phyloP scores from a whole-genome alignment of 192 early-diverging fungal genomes.

The Gryganskiella cystojenkinii region DNA sequence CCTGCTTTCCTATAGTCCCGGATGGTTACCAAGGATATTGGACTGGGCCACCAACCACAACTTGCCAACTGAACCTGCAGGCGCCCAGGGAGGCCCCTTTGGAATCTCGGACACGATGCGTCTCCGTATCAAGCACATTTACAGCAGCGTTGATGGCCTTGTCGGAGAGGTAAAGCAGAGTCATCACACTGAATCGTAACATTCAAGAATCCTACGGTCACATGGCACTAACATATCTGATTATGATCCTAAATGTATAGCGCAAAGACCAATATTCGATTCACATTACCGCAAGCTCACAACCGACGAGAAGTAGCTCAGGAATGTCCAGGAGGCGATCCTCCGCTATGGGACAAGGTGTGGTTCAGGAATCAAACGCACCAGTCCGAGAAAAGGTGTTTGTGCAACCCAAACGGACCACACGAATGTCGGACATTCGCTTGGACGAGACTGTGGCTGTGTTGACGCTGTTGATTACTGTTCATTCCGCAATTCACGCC shows the following conservation, averaged over 20 bases:
- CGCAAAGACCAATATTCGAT: constrained; percentile 26
- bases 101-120: constrained; percentile 41
- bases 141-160: constrained; percentile 34
- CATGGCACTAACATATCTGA: not conserved
- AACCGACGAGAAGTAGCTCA: not conserved
- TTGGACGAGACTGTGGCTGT: constrained; percentile 57
- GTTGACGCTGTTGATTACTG: constrained; percentile 61
- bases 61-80: constrained; percentile 13
- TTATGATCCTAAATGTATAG: not conserved
- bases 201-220: too few relatives aligned
- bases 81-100: constrained; percentile 5
- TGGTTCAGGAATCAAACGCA: not conserved
- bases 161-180: constrained; percentile 54
- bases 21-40: constrained; percentile 62
- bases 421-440: constrained; percentile 45
- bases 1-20: constrained; percentile 55
- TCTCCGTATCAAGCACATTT: constrained; percentile 37
- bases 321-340: not conserved
- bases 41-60: constrained; percentile 59
- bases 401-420: constrained; percentile 30
- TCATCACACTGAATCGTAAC: too few relatives aligned
- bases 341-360: not conserved
- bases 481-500: constrained; percentile 56
- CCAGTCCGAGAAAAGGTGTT: not conserved
- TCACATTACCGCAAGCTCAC: not conserved